These are phyloP conservation scores for Chaetomiaceae sp. DNA, from an alignment of 2,329 filamentous ascomycete species.

Conservation along the genomic window DNA sequence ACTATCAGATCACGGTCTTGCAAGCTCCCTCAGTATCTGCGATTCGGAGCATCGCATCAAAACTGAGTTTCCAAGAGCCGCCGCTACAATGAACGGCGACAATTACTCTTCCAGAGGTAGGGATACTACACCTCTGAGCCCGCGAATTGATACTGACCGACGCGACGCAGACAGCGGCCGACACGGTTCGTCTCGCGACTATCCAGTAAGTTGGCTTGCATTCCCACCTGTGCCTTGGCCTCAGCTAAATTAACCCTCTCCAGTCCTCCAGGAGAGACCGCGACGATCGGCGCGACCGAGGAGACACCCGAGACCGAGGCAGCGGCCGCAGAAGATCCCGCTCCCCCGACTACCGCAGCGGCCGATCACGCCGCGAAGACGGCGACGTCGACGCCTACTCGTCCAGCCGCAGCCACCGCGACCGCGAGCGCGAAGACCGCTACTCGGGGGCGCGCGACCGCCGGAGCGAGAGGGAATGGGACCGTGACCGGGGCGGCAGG, in stretches of 20 bases:
- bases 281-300: conserved; percentile 30
- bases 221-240: not conserved
- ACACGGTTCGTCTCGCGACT: conserved; percentile 51
- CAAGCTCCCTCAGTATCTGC: not conserved
- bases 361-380: conserved; percentile 66
- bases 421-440: conserved; percentile 88
- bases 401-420: conserved; percentile 85
- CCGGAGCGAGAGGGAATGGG: conserved; percentile 66
- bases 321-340: conserved; percentile 71
- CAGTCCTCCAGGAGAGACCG: conserved; percentile 33
- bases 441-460: conserved; percentile 71
- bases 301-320: conserved; percentile 34
- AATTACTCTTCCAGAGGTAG: conserved; percentile 74
- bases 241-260: not conserved
- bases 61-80: conserved; percentile 3
- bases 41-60: conserved; percentile 14
- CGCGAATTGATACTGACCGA: conserved; percentile 27
- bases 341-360: conserved; percentile 65
- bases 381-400: conserved; percentile 77
- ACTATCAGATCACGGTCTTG: conserved; percentile 7
- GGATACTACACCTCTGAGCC: conserved; percentile 24
- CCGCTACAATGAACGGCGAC: conserved; percentile 71
- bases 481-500: conserved; percentile 59
- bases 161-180: conserved; percentile 41
- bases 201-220: conserved; percentile 43